Base-by-base conservation (phyloP, 495 filamentous ascomycete genomes). In the Aspergillus nidulans region DNA sequence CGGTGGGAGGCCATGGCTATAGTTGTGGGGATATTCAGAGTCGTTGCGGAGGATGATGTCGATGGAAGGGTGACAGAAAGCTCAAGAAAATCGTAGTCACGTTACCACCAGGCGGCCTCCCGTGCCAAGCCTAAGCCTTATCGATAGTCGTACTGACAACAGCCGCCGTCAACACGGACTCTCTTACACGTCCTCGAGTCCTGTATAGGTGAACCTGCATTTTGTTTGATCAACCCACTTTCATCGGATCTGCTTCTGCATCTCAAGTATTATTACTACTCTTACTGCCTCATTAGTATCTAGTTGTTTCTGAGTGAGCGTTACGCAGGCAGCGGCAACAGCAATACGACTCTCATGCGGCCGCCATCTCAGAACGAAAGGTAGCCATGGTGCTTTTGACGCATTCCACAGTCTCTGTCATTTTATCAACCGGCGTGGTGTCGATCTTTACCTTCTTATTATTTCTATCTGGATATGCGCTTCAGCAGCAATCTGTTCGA, bases 401-500 rank as follows among this genome's bases (percentile, higher is more conserved):
- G 21, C 68, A 70, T 32, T 77, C 74, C 16, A 76, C 72, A 20
- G 72, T 77, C 49, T 76, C 75, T 13, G 62, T 69, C 47, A 71
- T 77, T 51, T 46, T 78, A 47, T 75, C 74, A 19, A 68, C 69
- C 42, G 70, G 71, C n/a, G 64, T 78, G 41, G 63, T 85, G 50
- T 77, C 79, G 59, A 64, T 82, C 36, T 89, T 87, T 68, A 85
- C 86, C 5, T 59, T 80, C 41, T 67, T 85, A 28, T 74, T 90
- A 44, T 90, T 90, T 62, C 69, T 88, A 25, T 85, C 86, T 0
- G 86, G 86, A 49, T 89, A 87, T 64, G 72, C 86, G 12, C 71
- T 89, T 21, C 86, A 90, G 57, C 86, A 90, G 58, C 78, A 82
- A 64, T 87, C 85, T 7, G 80, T 90, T 18, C 77, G 72, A 32